Percentiles rank a stretch among this genome's conserved stretches.
Conservation (phyloP, 2,329 filamentous ascomycete genomes). For the Beauveria pseudobassiana region DNA sequence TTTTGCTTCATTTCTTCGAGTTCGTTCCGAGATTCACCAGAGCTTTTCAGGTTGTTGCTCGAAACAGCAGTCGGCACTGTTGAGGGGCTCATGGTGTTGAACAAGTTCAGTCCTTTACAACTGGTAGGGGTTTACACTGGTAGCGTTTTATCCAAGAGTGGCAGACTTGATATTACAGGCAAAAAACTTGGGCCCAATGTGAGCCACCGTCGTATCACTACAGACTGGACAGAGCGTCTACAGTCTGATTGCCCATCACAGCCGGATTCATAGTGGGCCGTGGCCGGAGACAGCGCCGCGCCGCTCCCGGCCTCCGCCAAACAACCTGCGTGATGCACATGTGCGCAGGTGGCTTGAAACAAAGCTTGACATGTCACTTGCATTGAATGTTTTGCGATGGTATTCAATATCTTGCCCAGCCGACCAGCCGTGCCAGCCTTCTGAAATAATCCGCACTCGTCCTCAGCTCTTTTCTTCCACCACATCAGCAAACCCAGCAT, state of each 20-base stretch:
- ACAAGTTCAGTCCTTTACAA: neutral
- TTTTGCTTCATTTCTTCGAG: neutral
- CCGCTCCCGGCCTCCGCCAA: neutral
- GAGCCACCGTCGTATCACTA: neutral
- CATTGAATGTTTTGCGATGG: rapidly evolving
- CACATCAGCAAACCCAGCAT: constrained; percentile 18
- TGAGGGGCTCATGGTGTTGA: neutral
- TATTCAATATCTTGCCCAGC: neutral
- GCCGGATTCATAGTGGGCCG: neutral
- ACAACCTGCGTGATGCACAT: neutral
- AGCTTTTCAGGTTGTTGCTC: neutral
- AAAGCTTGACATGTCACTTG: neutral
- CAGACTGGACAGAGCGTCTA: neutral
- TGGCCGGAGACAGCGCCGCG: neutral
- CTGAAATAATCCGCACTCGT: neutral
- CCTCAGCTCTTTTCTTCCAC: neutral
- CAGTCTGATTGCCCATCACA: neutral
- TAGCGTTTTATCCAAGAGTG: neutral
- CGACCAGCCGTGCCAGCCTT: neutral
- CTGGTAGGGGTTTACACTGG: neutral
- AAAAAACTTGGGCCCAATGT: neutral
- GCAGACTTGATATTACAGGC: neutral
- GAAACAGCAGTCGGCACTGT: neutral
- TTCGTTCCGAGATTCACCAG: neutral
- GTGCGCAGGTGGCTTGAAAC: neutral